These are phyloP conservation scores for Flueggea neowawraea DNA, from an alignment of 441 rosid genomes.

Conservation along the genomic window DNA sequence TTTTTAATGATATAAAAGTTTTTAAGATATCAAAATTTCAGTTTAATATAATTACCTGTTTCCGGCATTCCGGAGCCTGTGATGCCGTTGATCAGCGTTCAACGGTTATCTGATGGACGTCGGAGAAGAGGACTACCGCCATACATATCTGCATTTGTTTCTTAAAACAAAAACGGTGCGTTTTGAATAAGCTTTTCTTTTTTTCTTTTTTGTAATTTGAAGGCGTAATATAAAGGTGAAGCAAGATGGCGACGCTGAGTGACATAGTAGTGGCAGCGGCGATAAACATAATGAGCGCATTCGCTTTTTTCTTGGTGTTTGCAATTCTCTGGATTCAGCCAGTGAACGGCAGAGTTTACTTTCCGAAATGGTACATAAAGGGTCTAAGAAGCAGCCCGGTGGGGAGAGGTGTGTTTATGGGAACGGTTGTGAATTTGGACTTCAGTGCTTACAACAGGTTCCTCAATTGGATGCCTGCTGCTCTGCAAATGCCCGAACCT, in stretches of 20 bases:
- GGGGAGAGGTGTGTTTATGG: constrained; percentile 27
- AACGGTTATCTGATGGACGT: too few species aligned
- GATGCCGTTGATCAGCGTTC: too few species aligned
- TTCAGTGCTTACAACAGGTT: constrained; percentile 34
- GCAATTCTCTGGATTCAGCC: constrained; percentile 50
- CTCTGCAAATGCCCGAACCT: constrained; percentile 49
- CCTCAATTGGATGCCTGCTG: constrained; percentile 51
- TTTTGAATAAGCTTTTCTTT: not conserved
- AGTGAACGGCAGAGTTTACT: constrained; percentile 41
- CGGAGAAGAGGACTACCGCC: too few species aligned
- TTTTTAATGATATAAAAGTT: too few species aligned
- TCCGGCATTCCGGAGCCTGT: too few species aligned
- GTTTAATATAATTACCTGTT: not conserved
- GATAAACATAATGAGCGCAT: constrained; percentile 40
- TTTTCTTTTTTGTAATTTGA: not conserved
- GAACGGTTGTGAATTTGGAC: constrained; percentile 42
- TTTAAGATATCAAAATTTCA: not conserved
- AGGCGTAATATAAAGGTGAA: not conserved
- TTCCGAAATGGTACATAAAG: constrained; percentile 47
- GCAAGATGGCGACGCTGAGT: constrained; percentile 36
- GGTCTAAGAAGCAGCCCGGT: constrained; percentile 38
- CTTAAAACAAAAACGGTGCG: too few species aligned
- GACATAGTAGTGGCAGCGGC: constrained; percentile 45
- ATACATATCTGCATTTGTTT: too few species aligned
- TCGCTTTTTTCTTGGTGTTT: constrained; percentile 37